phyloP scores from a whole-genome alignment of 768 basidiomycete species.

The Leccinellum albellum region DNA sequence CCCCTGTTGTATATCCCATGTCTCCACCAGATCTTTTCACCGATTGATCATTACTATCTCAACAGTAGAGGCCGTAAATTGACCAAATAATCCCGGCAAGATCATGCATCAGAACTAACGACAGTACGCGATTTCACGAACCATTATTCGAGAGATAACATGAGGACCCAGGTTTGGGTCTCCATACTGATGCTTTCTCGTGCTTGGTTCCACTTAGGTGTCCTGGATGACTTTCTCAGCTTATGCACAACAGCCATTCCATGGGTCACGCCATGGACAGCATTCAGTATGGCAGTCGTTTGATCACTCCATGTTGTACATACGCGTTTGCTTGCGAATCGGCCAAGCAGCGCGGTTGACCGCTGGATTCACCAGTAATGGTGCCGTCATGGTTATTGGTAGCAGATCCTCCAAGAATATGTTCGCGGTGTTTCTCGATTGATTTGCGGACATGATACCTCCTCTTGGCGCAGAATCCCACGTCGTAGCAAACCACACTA shows the following conservation, averaged over 20 bases:
- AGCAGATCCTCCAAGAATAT: background rate
- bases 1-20: background rate
- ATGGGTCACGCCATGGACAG: background rate
- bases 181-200: background rate
- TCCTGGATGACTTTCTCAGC: background rate
- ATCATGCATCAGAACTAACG: background rate
- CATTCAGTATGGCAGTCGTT: background rate
- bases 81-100: background rate
- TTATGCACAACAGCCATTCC: background rate
- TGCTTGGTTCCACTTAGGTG: background rate
- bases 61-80: background rate
- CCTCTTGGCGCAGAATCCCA: background rate
- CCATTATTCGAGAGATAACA: background rate
- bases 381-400: background rate
- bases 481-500: background rate
- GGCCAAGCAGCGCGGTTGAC: background rate
- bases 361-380: background rate
- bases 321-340: background rate
- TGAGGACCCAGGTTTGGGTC: background rate
- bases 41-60: background rate
- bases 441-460: background rate
- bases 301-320: background rate
- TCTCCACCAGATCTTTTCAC: background rate
- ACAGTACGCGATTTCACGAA: background rate
- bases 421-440: background rate